Evolutionary conservation across 768 basidiomycete genomes (phyloP).

Genomic region (Xanthoconium stramineum): DNA sequence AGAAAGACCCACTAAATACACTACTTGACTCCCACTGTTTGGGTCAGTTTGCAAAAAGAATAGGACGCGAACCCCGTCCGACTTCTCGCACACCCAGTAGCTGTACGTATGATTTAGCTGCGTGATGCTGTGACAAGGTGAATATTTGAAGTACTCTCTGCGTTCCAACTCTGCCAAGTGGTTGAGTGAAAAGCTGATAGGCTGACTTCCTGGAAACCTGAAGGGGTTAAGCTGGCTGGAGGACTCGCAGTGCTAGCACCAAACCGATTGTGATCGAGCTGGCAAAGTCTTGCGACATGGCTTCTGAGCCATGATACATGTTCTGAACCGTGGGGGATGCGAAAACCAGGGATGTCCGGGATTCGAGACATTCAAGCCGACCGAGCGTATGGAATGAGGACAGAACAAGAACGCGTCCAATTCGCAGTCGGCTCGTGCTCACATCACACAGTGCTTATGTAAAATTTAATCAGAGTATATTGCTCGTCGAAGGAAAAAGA

Average conservation of each 20-base stretch:
- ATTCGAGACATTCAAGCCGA: slow-evolving; percentile 46
- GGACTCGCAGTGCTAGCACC: background rate
- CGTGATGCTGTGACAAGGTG: background rate
- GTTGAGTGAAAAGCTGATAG: slow-evolving; percentile 76
- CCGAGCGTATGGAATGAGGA: background rate
- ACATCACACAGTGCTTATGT: slow-evolving; percentile 16
- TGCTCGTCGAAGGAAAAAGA: slow-evolving; percentile 1
- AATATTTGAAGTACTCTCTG: slow-evolving; percentile 58
- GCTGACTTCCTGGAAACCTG: slow-evolving; percentile 95
- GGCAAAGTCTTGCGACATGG: slow-evolving; percentile 63
- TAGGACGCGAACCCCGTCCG: slow-evolving; percentile 90
- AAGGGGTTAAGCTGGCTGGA: slow-evolving; percentile 1
- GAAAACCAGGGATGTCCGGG: slow-evolving; percentile 69
- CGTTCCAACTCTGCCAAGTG: slow-evolving; percentile 76
- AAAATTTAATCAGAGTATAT: background rate
- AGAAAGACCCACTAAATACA: slow-evolving; percentile 66
- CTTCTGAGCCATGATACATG: slow-evolving; percentile 65
- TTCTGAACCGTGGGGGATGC: slow-evolving; percentile 51
- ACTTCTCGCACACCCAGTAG: slow-evolving; percentile 99
- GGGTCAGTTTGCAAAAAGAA: slow-evolving; percentile 70
- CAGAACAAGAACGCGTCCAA: background rate
- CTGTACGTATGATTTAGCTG: slow-evolving; percentile 40
- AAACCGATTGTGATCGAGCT: slow-evolving; percentile 57
- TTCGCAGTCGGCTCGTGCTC: background rate
- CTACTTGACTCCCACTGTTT: slow-evolving; percentile 47